Percentiles rank a stretch among this genome's conserved stretches.
These are phyloP conservation scores for Tephrocybe sp. DNA, from an alignment of 768 basidiomycete genomes.

Conservation along the genomic window DNA sequence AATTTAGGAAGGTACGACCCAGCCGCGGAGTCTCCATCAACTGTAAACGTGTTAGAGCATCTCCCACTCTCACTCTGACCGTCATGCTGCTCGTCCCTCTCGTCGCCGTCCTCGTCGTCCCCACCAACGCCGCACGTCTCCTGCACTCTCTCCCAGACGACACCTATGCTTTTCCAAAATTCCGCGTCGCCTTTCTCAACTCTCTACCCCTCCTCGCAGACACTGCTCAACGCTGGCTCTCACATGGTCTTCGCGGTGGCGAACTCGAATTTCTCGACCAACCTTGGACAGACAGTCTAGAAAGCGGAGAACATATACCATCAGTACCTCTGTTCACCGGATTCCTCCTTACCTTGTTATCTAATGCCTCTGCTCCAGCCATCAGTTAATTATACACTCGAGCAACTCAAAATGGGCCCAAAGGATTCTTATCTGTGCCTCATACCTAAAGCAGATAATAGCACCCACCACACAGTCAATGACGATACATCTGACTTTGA, in stretches of 20 bases:
- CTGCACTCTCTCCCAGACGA: slow-evolving; percentile 79
- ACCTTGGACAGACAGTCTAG: slow-evolving; percentile 53
- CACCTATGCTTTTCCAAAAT: slow-evolving; percentile 78
- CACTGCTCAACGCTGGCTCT: slow-evolving; percentile 74
- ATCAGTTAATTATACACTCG: slow-evolving; percentile 48
- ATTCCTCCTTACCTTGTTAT: slow-evolving; percentile 11
- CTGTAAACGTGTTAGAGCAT: slow-evolving; percentile 10
- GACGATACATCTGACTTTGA: slow-evolving; percentile 56
- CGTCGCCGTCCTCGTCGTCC: slow-evolving; percentile 26
- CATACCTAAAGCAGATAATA: slow-evolving; percentile 63
- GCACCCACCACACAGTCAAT: slow-evolving; percentile 36
- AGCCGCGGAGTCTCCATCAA: slow-evolving; percentile 14
- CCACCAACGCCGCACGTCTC: slow-evolving; percentile 36
- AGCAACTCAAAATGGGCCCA: slow-evolving; percentile 73
- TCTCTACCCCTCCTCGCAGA: slow-evolving; percentile 69
- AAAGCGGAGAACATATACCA: slow-evolving; percentile 39
- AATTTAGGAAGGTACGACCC: slow-evolving; percentile 15
- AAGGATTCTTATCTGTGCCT: slow-evolving; percentile 73
- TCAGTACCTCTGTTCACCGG: slow-evolving; percentile 27
- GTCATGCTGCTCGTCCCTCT: slow-evolving; percentile 15
- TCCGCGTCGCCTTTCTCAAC: slow-evolving; percentile 75
- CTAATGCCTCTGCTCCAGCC: slow-evolving; percentile 19
- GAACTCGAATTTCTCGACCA: slow-evolving; percentile 75
- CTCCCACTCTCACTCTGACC: neutral
- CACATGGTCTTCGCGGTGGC: slow-evolving; percentile 69